phyloP scores from a whole-genome alignment of 192 early-diverging fungal species.

The Obelidium mucronatum region DNA sequence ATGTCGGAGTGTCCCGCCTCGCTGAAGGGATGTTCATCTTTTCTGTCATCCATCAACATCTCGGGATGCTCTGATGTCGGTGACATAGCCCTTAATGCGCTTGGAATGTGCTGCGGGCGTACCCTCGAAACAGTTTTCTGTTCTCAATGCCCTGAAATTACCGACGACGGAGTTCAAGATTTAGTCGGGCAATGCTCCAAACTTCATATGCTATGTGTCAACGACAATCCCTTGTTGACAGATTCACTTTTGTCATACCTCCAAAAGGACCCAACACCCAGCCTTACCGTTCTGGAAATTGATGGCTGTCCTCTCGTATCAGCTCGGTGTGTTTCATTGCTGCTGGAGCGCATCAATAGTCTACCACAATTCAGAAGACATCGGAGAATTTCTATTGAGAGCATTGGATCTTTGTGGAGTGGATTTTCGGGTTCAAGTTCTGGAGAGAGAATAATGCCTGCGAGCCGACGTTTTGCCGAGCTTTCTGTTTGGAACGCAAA shows the following conservation, averaged over 20 bases:
- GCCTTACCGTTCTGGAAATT: neutral
- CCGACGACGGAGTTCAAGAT: neutral
- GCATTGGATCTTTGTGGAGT: neutral
- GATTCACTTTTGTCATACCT: conserved; percentile 1
- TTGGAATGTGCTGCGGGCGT: conserved; percentile 11
- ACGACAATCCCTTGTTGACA: neutral
- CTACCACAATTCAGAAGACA: neutral
- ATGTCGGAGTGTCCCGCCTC: conserved; percentile 10
- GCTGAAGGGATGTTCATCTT: neutral
- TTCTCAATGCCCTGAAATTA: neutral
- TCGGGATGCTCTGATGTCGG: neutral
- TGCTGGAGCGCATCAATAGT: neutral
- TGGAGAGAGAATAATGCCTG: too few relatives aligned
- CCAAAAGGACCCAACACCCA: neutral
- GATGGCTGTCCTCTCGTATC: neutral
- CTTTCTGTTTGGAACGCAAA: too few relatives aligned
- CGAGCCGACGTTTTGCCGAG: too few relatives aligned
- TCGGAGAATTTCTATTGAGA: neutral
- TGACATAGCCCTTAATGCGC: neutral
- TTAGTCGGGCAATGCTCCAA: neutral
- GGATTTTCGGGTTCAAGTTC: neutral
- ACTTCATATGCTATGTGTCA: neutral
- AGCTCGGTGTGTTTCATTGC: neutral
- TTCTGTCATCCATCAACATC: neutral
- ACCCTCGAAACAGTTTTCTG: neutral